Evolutionary conservation across 2,329 filamentous ascomycete genomes (phyloP), one percentile per base, ranked within the genome.

Genomic region (Microdochium nivale): DNA sequence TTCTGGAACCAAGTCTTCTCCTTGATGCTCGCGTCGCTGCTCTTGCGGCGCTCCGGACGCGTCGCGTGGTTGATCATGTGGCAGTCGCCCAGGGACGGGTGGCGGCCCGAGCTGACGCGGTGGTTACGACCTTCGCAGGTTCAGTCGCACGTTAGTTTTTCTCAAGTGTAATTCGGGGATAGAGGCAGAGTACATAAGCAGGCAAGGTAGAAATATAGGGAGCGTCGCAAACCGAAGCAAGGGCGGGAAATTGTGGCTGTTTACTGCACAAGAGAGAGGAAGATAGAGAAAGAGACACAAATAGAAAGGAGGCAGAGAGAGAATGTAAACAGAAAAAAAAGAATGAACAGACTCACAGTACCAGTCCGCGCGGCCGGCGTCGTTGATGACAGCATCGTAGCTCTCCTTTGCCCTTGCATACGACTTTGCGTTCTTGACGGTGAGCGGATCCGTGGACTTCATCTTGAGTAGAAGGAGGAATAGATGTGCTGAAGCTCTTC

Each of bases 321-420:
- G 33, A 37, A 37, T 14, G 5, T 16, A 37, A 7, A 16, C 7
- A 16, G 13, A 37, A 14, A 9, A 14, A 37, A 37, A 37, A 14
- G 13, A 14, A 14, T 37, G 14, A 14, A 14, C 30, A 37, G 33
- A 55, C 64, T 60, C 52, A 66, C 64, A 65, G 21, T 60, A 58
- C 35, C 55, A 64, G 53, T 65, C 64, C 14, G 56, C 60, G 7
- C 64, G 59, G 9, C 63, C 62, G 10, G 64, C 62, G 53, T 66
- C 63, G 51, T 65, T 61, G 14, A 66, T 49, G 5, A 66, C 58
- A 48, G 63, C 64, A 49, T 66, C 62, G 47, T 64, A 66, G 55
- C 65, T 66, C 53, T 65, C 64, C 56, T 64, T 66, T 33, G 64
- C 64, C n/a, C 56, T 51, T n/a, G 56, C 47, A 32, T 56, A 62